Evolutionary conservation across 2,329 filamentous ascomycete species (phyloP).

Genomic region (Fusarium transvaalense): DNA sequence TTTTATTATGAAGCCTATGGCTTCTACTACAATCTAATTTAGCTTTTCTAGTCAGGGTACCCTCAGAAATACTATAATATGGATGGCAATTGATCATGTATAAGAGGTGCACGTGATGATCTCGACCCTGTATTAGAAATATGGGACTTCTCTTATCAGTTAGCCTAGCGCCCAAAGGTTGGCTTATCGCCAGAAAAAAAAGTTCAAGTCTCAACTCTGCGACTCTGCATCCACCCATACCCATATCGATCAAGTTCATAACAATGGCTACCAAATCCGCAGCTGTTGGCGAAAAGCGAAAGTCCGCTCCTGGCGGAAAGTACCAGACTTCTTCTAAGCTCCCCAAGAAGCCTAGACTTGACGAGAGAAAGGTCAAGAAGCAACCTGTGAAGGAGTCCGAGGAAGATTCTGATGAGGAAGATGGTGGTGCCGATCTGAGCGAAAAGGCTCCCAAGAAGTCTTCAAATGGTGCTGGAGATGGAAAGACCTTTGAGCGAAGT

Average conservation of each 20-base stretch:
- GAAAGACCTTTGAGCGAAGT: constrained; percentile 60
- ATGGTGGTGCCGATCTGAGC: constrained; percentile 65
- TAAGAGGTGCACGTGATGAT: constrained; percentile 22
- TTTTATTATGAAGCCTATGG: background rate
- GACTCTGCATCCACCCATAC: constrained; percentile 39
- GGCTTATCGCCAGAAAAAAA: constrained; percentile 48
- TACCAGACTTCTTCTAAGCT: constrained; percentile 56
- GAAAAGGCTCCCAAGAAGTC: constrained; percentile 56
- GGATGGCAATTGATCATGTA: background rate
- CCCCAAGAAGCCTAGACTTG: constrained; percentile 65
- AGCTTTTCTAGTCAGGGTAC: background rate
- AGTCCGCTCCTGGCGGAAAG: constrained; percentile 62
- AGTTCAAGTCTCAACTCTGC: constrained; percentile 40
- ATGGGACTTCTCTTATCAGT: constrained; percentile 32
- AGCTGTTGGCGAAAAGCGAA: constrained; percentile 67
- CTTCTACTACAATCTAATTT: background rate
- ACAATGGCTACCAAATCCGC: constrained; percentile 64
- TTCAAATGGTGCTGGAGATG: constrained; percentile 49
- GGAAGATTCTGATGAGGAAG: constrained; percentile 66
- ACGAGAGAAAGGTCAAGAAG: constrained; percentile 50
- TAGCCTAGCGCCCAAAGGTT: constrained; percentile 21
- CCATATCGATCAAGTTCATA: constrained; percentile 17
- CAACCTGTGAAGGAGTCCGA: constrained; percentile 59
- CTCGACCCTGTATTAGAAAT: background rate
- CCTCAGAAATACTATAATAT: background rate